Evolutionary conservation across 345 rosid species (phyloP).

Genomic region (Hirschfeldia incana): DNA sequence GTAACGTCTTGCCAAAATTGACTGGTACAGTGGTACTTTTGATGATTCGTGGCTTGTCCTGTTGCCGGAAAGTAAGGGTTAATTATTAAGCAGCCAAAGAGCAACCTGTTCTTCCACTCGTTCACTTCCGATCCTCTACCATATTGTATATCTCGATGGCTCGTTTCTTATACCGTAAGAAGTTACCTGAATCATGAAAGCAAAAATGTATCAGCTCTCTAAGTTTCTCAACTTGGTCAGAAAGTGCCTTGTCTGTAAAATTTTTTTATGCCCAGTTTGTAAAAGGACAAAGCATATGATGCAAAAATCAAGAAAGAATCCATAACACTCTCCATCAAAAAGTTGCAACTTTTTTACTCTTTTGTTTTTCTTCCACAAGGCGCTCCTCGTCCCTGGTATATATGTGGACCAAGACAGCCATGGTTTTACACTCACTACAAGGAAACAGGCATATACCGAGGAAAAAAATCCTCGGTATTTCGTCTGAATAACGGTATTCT

Average conservation of each 20-base stretch:
- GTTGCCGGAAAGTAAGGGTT: conserved; percentile 30
- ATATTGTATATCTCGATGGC: too few relatives aligned
- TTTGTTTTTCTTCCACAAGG: conserved; percentile 63
- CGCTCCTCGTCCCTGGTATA: conserved; percentile 50
- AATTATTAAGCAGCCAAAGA: too few relatives aligned
- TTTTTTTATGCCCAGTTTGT: background rate
- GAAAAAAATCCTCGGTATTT: too few relatives aligned
- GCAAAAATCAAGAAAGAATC: background rate
- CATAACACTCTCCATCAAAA: background rate
- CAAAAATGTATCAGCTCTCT: conserved; percentile 33
- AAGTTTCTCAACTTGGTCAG: conserved; percentile 65
- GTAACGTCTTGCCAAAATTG: background rate
- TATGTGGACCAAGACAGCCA: conserved; percentile 40
- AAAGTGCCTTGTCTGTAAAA: conserved; percentile 55
- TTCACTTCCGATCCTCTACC: conserved; percentile 31
- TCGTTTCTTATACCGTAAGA: too few relatives aligned
- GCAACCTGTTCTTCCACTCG: too few relatives aligned
- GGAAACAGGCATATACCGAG: too few relatives aligned
- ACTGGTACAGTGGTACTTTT: conserved; percentile 59
- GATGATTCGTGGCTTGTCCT: conserved; percentile 92
- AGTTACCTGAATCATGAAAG: too few relatives aligned
- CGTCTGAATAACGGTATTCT: too few relatives aligned
- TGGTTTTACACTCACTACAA: background rate
- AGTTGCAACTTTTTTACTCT: conserved; percentile 57
- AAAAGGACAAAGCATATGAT: background rate